Evolutionary conservation across 495 filamentous ascomycete species (phyloP).

Genomic region (Penicillium goetzii): DNA sequence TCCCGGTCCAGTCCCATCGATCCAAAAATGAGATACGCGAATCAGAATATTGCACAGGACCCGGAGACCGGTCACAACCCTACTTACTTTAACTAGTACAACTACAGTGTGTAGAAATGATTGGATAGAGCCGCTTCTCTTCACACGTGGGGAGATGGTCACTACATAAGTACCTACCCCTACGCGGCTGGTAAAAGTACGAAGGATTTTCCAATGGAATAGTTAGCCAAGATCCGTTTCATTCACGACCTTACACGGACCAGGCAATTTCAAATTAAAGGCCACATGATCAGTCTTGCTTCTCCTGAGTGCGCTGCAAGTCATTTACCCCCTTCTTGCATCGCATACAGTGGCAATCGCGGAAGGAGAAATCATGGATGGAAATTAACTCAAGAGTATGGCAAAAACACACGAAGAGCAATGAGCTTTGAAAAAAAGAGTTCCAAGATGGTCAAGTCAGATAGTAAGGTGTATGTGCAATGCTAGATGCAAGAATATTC

Average conservation of each 20-base stretch:
- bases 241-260: neutral
- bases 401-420: neutral
- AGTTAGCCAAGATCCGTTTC: neutral
- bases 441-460: neutral
- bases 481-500: conserved; percentile 3
- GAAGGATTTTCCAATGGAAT: neutral
- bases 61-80: neutral
- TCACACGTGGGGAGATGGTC: neutral
- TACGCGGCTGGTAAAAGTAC: neutral
- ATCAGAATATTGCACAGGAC: neutral
- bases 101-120: neutral
- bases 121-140: neutral
- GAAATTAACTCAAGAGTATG: neutral
- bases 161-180: neutral
- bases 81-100: neutral
- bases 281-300: conserved; percentile 3
- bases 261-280: conserved; percentile 1
- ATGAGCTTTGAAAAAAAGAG: neutral
- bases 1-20: neutral
- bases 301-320: neutral
- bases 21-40: conserved; percentile 1
- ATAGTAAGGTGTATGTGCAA: neutral
- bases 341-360: neutral
- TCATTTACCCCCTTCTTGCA: neutral
- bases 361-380: neutral